Evolutionary conservation across 2,329 filamentous ascomycete species (phyloP).

Genomic region (Talaromyces verruculosus): DNA sequence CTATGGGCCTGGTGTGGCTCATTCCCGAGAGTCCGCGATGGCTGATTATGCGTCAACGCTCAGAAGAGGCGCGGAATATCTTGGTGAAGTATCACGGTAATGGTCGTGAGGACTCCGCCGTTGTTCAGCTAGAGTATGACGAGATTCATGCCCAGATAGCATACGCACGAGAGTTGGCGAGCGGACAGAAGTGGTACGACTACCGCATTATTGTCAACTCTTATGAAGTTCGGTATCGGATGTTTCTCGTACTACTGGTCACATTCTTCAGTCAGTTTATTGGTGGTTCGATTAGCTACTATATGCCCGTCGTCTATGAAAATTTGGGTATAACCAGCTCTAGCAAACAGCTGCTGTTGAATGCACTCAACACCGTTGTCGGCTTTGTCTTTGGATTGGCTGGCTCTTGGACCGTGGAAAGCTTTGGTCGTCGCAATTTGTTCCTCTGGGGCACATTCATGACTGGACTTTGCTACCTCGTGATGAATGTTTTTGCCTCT

Average conservation of each 20-base stretch:
- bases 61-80: slow-evolving; percentile 57
- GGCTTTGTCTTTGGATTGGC: neutral
- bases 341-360: neutral
- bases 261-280: slow-evolving; percentile 7
- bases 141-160: slow-evolving; percentile 27
- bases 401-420: slow-evolving; percentile 5
- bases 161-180: neutral
- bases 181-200: slow-evolving; percentile 48
- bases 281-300: slow-evolving; percentile 14
- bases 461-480: slow-evolving; percentile 7
- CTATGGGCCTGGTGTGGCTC: neutral
- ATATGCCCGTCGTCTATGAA: slow-evolving; percentile 9
- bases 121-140: neutral
- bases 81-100: slow-evolving; percentile 62
- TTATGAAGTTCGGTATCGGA: slow-evolving; percentile 7
- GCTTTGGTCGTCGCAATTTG: slow-evolving; percentile 12
- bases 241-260: slow-evolving; percentile 1
- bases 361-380: slow-evolving; percentile 6
- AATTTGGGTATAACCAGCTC: slow-evolving; percentile 16
- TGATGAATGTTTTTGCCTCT: slow-evolving; percentile 30
- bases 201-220: slow-evolving; percentile 30
- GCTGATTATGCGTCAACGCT: slow-evolving; percentile 42
- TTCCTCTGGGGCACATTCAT: slow-evolving; percentile 10
- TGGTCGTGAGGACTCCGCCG: slow-evolving; percentile 34
- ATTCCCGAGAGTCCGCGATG: slow-evolving; percentile 18